Percentiles rank a stretch among this genome's conserved stretches.
These are phyloP conservation scores for Vitellaria paradoxa DNA, from an alignment of 179 eudicot genomes.

Conservation along the genomic window DNA sequence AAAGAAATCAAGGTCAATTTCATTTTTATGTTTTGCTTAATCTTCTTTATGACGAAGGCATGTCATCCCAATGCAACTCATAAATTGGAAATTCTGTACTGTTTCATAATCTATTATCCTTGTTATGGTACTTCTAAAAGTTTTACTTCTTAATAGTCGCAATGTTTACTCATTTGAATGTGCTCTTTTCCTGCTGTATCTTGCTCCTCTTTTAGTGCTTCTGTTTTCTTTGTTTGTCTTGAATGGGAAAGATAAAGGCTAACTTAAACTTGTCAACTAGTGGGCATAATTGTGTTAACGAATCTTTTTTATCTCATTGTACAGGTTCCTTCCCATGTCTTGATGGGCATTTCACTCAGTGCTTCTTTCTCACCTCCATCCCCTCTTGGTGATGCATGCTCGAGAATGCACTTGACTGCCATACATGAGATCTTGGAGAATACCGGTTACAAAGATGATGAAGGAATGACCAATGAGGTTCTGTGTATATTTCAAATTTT, in stretches of 20 bases:
- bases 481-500: neutral
- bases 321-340: constrained; percentile 62
- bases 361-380: constrained; percentile 40
- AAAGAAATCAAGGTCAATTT: constrained; percentile 69
- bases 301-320: neutral
- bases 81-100: neutral
- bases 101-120: neutral
- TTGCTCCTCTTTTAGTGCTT: neutral
- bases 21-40: neutral
- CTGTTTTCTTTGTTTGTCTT: neutral
- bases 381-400: constrained; percentile 58
- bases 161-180: neutral
- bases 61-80: neutral
- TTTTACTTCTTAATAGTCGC: neutral
- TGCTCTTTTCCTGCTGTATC: neutral
- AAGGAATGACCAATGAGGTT: constrained; percentile 65
- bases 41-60: neutral
- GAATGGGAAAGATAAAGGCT: neutral
- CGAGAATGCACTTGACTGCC: constrained; percentile 64
- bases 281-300: neutral
- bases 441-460: constrained; percentile 67
- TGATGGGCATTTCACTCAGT: constrained; percentile 52
- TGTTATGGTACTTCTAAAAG: neutral
- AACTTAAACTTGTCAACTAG: neutral
- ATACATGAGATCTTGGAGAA: constrained; percentile 62